Conservation (phyloP, 768 basidiomycete species). For the Neoboletus magnificus region DNA sequence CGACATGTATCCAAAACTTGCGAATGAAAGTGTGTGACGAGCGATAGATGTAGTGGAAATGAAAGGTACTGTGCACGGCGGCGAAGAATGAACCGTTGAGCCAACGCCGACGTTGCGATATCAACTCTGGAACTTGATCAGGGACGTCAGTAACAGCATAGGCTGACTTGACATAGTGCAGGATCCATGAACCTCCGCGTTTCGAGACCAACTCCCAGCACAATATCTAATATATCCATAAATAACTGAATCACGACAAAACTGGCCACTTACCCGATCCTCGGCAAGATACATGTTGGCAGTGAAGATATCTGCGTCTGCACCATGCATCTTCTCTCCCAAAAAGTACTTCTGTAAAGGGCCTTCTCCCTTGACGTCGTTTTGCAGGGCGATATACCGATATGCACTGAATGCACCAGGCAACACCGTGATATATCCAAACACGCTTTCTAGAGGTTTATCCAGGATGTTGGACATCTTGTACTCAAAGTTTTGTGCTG, state of each 20-base stretch:
- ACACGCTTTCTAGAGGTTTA: conserved; percentile 85
- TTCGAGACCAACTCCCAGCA: conserved; percentile 99
- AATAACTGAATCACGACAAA: not conserved
- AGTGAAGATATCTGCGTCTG: conserved; percentile 87
- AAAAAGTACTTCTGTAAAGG: conserved; percentile 95
- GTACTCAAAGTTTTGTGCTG: conserved; percentile 93
- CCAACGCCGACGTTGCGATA: conserved; percentile 95
- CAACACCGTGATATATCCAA: conserved; percentile 93
- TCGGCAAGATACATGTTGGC: conserved; percentile 97
- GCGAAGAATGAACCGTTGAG: conserved; percentile 99
- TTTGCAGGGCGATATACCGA: conserved; percentile 86
- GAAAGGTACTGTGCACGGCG: conserved; percentile 84
- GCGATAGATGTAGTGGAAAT: conserved; percentile 95
- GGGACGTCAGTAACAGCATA: conserved; percentile 93
- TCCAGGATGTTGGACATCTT: conserved; percentile 94
- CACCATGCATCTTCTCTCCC: conserved; percentile 92
- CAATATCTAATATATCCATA: conserved; percentile 57
- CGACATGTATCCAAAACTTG: conserved; percentile 94
- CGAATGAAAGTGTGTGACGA: conserved; percentile 77
- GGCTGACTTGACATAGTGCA: conserved; percentile 96
- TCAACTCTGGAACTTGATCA: conserved; percentile 90
- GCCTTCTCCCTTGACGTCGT: conserved; percentile 78
- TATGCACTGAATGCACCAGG: conserved; percentile 94
- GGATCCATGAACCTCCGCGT: conserved; percentile 80
- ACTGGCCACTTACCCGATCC: conserved; percentile 54